Percentiles rank a stretch among this genome's conserved stretches.
These are phyloP conservation scores for Sambucus nigra DNA, from an alignment of 129 eudicot species.

Conservation along the genomic window DNA sequence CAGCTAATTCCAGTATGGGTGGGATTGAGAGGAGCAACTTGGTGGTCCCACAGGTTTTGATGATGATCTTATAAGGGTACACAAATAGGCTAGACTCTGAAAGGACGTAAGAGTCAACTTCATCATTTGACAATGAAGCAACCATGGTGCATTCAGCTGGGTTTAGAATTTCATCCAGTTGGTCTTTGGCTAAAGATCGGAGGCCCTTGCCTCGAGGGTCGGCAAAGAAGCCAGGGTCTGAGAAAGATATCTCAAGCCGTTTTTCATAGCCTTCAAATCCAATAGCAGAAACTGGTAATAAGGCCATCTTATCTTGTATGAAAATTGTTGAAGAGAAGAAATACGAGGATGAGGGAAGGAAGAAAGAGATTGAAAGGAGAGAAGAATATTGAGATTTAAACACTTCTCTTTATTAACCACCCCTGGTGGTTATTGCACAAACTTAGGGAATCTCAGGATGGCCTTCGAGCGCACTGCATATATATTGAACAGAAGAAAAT, in stretches of 20 bases:
- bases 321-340: conserved; percentile 17
- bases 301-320: conserved; percentile 34
- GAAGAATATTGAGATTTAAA: conserved; percentile 1
- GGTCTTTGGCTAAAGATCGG: conserved; percentile 52
- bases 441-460: conserved; percentile 54
- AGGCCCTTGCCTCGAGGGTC: conserved; percentile 49
- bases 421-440: conserved; percentile 16
- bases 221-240: conserved; percentile 32
- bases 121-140: conserved; percentile 46
- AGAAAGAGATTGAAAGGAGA: conserved; percentile 5
- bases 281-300: conserved; percentile 44
- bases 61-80: conserved; percentile 59
- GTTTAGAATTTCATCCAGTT: conserved; percentile 54
- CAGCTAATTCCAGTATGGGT: conserved; percentile 48
- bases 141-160: conserved; percentile 96
- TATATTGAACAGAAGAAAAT: background rate
- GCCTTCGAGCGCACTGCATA: conserved; percentile 79
- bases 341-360: background rate
- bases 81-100: conserved; percentile 88
- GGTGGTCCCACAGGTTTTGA: conserved; percentile 92
- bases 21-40: conserved; percentile 85
- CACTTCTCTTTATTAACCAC: conserved; percentile 11
- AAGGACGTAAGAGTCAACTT: conserved; percentile 72
- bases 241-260: conserved; percentile 68
- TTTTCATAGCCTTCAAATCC: conserved; percentile 95